Evolutionary conservation across 2,329 filamentous ascomycete genomes (phyloP), one percentile per base, ranked within the genome.

Genomic region (Fusarium caatingaense): DNA sequence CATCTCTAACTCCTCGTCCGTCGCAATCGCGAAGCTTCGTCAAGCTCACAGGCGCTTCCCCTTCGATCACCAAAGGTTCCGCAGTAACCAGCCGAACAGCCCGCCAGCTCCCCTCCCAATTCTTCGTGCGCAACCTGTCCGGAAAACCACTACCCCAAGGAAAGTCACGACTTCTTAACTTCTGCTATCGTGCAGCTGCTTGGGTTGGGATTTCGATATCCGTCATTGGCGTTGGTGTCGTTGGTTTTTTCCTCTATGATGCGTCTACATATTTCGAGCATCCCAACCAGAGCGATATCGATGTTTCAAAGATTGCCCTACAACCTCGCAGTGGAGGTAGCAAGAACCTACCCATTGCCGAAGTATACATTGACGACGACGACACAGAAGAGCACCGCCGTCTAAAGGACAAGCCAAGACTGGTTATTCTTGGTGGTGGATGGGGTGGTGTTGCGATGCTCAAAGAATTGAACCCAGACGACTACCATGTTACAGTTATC

Each of bases 401-500:
- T 51, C 88, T 91, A 78, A 96, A 93, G 81, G 88, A 94, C 76
- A 99, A 99, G 83, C 96, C 96, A 7, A 93, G 92, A 76, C 83
- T 99, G 74, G 96, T 99, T 42, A 92, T 99, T 62, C 82, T 99
- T 34, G 96, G 96, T 21, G 94, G 94, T 18, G 96, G 96, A 46
- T 99, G 96, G 96, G 96, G 94, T 56, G 93, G 93, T 75, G 92
- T 99, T 65, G 93, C 95, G 7, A 83, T 99, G 63, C 83, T 99
- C 72, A 99, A 99, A 83, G 91, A 93, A 67, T 82, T 99, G 68
- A 92, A 95, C 67, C 91, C 94, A 0, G 93, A 94, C 15, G 93
- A 98, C 74, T 99, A 98, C 78, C 94, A 99, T 80, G 91, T 99
- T 72, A 98, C 95, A 7, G 92, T 99, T 41, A 91, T 99, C 45